phyloP scores from a whole-genome alignment of 352 stramenopile genomes.

The Plasmopara viticola region DNA sequence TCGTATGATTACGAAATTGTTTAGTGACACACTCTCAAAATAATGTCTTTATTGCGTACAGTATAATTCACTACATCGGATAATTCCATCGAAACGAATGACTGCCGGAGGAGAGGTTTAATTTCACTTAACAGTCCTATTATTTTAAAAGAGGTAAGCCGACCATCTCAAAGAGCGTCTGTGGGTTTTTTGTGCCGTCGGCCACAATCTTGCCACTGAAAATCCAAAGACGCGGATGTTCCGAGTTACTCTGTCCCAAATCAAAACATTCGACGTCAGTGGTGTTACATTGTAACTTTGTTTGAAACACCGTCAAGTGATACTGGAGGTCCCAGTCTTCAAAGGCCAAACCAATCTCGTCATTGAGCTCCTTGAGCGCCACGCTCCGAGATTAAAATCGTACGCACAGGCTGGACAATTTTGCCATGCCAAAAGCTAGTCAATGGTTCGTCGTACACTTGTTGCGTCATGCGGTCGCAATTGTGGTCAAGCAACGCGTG shows the following conservation, averaged over 20 bases:
- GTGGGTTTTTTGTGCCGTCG: conserved; percentile 92
- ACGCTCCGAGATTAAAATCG: conserved; percentile 92
- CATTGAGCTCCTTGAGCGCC: conserved; percentile 96
- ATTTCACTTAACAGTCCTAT: no score
- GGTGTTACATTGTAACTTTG: conserved; percentile 95
- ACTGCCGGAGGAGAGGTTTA: no score
- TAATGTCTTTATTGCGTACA: no score
- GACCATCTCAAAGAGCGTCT: conserved; percentile 99
- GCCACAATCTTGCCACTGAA: conserved; percentile 99
- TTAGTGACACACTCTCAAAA: no score
- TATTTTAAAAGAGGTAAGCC: no score
- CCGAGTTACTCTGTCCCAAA: conserved; percentile 98
- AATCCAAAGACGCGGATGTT: conserved; percentile 99
- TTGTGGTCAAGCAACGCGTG: conserved; percentile 56
- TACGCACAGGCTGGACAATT: conserved; percentile 77
- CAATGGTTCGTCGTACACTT: conserved; percentile 88
- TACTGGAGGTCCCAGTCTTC: conserved; percentile 99
- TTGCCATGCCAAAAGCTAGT: conserved; percentile 87
- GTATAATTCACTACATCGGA: no score
- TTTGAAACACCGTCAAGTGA: conserved; percentile 96
- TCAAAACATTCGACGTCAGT: conserved; percentile 99
- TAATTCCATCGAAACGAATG: no score
- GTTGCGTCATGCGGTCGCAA: conserved; percentile 98
- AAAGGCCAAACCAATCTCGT: conserved; percentile 94
- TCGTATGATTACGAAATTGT: no score